Base-by-base conservation (phyloP, 176 grass and related monocot genomes). In the Oryza longistaminata region DNA sequence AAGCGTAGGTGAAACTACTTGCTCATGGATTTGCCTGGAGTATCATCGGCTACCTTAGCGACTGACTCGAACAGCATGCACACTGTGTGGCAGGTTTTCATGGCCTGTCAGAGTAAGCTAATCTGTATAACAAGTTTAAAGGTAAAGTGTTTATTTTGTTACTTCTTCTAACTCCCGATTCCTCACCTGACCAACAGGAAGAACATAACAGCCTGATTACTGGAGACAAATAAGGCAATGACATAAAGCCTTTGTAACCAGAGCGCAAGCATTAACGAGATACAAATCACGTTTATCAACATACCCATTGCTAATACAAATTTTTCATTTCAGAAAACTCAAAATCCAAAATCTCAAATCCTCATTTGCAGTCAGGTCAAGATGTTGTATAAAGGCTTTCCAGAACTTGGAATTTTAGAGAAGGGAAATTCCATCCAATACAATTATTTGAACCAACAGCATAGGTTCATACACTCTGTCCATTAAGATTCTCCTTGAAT, bases 11-110 rank as follows among this genome's bases (percentile, higher is more conserved):
- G 91, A n/a, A 99, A 71, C 90, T 99, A 43, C 62, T n/a, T 99
- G 53, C 91, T 96, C 81, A 96, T 99, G 96, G 93, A 99, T 90
- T 99, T 83, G 93, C 93, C 60, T 99, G 96, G 93, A 99, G 92
- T 96, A 96, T 29, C 93, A 99, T 84, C n/a, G 96, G 96, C 75
- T 99, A 99, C 81, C 84, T 99, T 45, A 96, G 91, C 60, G 96
- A 99, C 74, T 99, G 78, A 99, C 93, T 21, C 88, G 93, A 26
- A 96, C 96, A 39, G 96, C 35, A n/a, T n/a, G n/a, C n/a, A n/a
- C 91, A 73, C 93, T 91, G 48, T 91, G 79, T 26, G 93, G 93
- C 66, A 88, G 60, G n/a, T 99, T 99, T 92, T 93, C 84, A 40
- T n/a, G n/a, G n/a, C 37, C 96, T 81, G 77, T 82, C 91, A 99